These are phyloP conservation scores for Pseudocercospora vitis DNA, from an alignment of 2,329 filamentous ascomycete genomes.

Conservation along the genomic window DNA sequence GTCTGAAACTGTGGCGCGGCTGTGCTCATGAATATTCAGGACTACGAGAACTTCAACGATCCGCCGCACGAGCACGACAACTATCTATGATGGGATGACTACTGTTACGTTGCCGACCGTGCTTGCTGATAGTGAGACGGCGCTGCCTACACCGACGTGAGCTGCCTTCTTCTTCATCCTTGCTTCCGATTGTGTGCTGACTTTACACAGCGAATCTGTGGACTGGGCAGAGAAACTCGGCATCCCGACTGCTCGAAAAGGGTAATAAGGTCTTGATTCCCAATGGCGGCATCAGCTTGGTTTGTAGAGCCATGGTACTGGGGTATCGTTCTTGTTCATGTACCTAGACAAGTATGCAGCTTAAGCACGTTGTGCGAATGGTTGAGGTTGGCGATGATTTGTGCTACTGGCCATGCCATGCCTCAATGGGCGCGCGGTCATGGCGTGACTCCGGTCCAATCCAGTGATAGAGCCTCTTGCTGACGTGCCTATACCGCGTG, in stretches of 20 bases:
- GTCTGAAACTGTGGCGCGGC: background rate
- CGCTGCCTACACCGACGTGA: constrained; percentile 4
- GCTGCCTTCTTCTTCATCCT: background rate
- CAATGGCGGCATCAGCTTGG: no score
- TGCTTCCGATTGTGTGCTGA: background rate
- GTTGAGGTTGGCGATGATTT: background rate
- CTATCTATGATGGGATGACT: constrained; percentile 24
- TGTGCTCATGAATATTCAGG: constrained; percentile 1
- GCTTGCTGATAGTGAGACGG: constrained; percentile 20
- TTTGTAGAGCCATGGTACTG: background rate
- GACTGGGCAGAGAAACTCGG: constrained; percentile 18
- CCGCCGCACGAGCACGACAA: constrained; percentile 26
- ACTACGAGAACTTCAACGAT: constrained; percentile 24
- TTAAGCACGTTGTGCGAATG: background rate
- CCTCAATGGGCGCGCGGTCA: no score
- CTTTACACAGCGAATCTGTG: constrained; percentile 8
- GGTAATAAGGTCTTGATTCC: no score
- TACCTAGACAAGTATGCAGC: constrained; percentile 2
- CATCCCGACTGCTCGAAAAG: constrained; percentile 14
- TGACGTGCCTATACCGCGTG: no score
- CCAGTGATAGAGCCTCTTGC: no score
- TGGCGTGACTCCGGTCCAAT: no score
- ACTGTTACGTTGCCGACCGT: constrained; percentile 21
- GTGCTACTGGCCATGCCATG: background rate
- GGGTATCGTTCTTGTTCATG: constrained; percentile 1